These are phyloP conservation scores for Starmerella stigmatis DNA, from an alignment of 805 yeast genomes.

Conservation along the genomic window DNA sequence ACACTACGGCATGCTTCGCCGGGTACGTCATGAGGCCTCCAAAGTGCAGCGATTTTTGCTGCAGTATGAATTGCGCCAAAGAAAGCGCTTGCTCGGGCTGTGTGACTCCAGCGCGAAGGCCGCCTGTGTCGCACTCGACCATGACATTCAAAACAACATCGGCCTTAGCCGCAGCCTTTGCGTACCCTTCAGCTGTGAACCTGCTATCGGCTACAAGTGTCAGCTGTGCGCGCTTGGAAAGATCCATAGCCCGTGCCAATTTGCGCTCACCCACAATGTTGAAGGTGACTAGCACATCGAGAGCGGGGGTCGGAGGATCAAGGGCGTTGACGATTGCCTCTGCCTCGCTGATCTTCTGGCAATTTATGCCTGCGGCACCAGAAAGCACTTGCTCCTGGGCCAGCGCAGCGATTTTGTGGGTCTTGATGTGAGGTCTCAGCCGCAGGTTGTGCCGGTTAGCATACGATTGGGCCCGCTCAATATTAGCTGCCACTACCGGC, in stretches of 20 bases:
- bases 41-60: conserved; percentile 1
- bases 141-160: conserved; percentile 8
- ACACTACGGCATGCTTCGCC: conserved; percentile 4
- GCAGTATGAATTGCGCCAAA: conserved; percentile 9
- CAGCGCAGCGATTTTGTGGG: conserved; percentile 15
- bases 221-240: conserved; percentile 8
- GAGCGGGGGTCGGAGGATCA: conserved; percentile 2
- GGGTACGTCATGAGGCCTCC: conserved; percentile 20
- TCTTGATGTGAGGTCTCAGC: conserved; percentile 20
- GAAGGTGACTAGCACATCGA: conserved; percentile 16
- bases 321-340: conserved; percentile 13
- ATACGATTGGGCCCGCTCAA: conserved; percentile 14
- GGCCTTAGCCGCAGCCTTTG: conserved; percentile 5
- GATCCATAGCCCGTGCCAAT: conserved; percentile 8
- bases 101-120: conserved; percentile 17
- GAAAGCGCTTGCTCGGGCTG: conserved; percentile 13
- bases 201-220: conserved; percentile 17
- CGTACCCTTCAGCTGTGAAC: conserved; percentile 7
- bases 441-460: conserved; percentile 13
- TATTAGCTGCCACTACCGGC: conserved; percentile 7
- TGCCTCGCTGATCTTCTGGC: conserved; percentile 20
- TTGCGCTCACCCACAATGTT: conserved; percentile 17
- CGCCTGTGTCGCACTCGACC: conserved; percentile 21
- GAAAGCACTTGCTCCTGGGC: conserved; percentile 16
- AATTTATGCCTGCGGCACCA: conserved; percentile 19